Evolutionary conservation across 1,284 basidiomycete species (phyloP), one percentile per base, ranked within the genome.

Genomic region (Fistulinella cinereoalba): DNA sequence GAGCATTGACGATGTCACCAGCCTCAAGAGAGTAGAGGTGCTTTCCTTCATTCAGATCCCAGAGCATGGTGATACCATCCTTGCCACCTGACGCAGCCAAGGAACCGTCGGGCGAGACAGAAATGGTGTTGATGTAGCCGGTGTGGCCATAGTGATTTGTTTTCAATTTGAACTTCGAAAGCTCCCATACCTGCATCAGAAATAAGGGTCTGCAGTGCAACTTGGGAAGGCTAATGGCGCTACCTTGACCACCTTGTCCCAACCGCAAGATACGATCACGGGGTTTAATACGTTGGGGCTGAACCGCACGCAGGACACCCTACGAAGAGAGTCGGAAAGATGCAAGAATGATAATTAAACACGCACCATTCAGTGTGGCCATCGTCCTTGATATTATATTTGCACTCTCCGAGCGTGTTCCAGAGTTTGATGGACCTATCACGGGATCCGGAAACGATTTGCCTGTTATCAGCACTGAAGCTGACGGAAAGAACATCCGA

Each of bases 201-300:
- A 37, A 31, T 61, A 60, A 52, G 65, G 53, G 38, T 42, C 33
- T 23, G 16, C 2, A 23, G 34, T 34, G 7, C 4, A 25, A 43
- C 40, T 73, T 79, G 85, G 82, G 12, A 77, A 80, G 83, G 82
- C 78, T 83, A 16, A 24, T 42, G 50, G 52, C 70, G 86, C 77
- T 67, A 97, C 96, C 88, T 99, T 99, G 70, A 99, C 97, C 57
- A 97, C 92, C 81, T 98, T 99, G 81, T 99, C 97, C 97, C 97
- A 99, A 62, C 97, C 97, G 67, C 89, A 92, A 49, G 96, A 99
- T 54, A 99, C 96, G 63, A 99, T 98, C 65, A 98, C 95, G 52
- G 97, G 95, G 81, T 97, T 99, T 76, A 85, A 67, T 56, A 96
- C 88, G 74, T 99, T 99, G 53, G 97, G 97, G 76, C 93, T 97